These are phyloP conservation scores for Suillus decipiens DNA, from an alignment of 768 basidiomycete species.

Conservation along the genomic window DNA sequence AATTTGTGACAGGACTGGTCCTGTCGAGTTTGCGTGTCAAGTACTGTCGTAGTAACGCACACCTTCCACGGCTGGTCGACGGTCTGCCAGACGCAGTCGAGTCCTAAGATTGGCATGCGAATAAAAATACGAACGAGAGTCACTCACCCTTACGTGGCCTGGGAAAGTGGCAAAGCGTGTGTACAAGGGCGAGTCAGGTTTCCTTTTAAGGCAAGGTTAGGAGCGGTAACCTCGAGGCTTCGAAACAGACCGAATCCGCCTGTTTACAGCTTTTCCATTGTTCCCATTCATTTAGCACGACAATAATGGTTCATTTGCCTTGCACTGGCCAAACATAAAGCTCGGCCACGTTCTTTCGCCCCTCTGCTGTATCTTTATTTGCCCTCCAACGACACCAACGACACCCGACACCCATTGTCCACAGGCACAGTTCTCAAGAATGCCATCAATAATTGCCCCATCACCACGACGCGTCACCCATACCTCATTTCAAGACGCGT, in stretches of 20 bases:
- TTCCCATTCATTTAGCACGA: constrained; percentile 23
- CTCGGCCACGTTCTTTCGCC: constrained; percentile 29
- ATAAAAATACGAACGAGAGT: background rate
- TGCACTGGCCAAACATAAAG: constrained; percentile 30
- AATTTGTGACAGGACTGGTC: background rate
- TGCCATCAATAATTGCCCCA: constrained; percentile 47
- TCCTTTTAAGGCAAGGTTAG: constrained; percentile 24
- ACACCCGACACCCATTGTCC: constrained; percentile 15
- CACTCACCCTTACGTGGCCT: background rate
- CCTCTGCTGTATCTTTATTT: constrained; percentile 37
- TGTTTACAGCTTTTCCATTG: constrained; percentile 22
- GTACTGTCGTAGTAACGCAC: background rate
- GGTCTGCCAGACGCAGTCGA: too few relatives aligned
- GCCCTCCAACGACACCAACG: constrained; percentile 15
- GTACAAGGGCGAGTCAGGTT: constrained; percentile 23
- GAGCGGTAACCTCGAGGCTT: constrained; percentile 15
- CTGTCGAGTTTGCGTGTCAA: background rate
- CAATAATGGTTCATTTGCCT: constrained; percentile 26
- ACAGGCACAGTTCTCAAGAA: constrained; percentile 17
- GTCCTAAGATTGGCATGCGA: background rate
- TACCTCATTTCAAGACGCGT: constrained; percentile 9
- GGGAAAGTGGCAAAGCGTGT: constrained; percentile 10
- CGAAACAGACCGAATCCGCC: constrained; percentile 26
- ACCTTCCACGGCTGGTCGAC: background rate
- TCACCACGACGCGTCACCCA: constrained; percentile 36